These are phyloP conservation scores for Colletotrichum abscissum DNA, from an alignment of 2,329 filamentous ascomycete species.

Conservation along the genomic window DNA sequence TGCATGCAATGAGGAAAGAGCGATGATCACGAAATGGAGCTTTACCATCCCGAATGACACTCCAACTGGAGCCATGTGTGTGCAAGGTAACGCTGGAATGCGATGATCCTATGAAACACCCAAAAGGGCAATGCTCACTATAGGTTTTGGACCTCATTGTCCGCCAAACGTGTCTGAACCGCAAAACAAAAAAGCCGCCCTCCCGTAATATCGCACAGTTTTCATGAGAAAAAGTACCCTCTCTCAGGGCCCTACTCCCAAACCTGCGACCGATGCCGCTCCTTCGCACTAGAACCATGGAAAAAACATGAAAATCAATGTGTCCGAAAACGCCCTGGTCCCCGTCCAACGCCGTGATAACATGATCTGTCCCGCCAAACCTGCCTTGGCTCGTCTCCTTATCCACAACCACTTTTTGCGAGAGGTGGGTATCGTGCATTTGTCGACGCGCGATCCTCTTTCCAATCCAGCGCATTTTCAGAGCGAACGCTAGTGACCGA, in stretches of 20 bases:
- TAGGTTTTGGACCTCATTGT: neutral
- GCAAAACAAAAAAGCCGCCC: constrained; percentile 14
- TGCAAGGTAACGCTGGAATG: neutral
- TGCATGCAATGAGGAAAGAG: neutral
- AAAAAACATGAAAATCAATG: constrained; percentile 1
- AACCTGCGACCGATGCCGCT: neutral
- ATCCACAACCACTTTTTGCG: neutral
- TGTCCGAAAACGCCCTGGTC: constrained; percentile 28
- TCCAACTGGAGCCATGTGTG: neutral
- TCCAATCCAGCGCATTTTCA: neutral
- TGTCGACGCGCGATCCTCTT: constrained; percentile 7
- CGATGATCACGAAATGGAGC: neutral
- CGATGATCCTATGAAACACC: constrained; percentile 9
- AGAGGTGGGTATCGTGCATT: neutral
- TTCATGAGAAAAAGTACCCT: neutral
- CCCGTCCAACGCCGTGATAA: constrained; percentile 31
- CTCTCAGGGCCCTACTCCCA: neutral
- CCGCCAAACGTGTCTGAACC: constrained; percentile 1
- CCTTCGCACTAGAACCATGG: neutral
- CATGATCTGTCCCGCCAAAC: constrained; percentile 17
- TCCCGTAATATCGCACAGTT: constrained; percentile 4
- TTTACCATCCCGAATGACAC: neutral
- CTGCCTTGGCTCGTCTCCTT: constrained; percentile 16
- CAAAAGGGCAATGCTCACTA: neutral
- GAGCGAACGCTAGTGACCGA: neutral